A percentile compares a stretch with the other conserved stretches of the same genome.
Evolutionary conservation across 2,329 filamentous ascomycete genomes (phyloP).

Genomic region (Colletotrichum navitas): DNA sequence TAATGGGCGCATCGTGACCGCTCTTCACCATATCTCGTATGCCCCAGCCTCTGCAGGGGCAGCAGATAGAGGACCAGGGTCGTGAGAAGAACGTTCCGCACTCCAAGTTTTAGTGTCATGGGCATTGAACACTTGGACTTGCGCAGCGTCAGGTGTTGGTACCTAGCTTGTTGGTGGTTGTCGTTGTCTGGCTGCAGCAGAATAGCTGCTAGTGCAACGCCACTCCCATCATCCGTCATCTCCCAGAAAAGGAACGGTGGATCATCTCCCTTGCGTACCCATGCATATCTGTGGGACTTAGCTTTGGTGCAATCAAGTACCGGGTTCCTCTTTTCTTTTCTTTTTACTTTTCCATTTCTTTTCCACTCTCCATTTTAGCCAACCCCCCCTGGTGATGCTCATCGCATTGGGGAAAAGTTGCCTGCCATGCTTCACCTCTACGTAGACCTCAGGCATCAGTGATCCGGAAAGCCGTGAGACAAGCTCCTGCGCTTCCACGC

Average conservation of each 20-base stretch:
- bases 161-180: conserved; percentile 4
- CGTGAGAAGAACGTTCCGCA: conserved; percentile 31
- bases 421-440: neutral
- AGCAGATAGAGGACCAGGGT: conserved; percentile 18
- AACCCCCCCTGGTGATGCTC: conserved; percentile 9
- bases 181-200: conserved; percentile 40
- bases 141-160: conserved; percentile 12
- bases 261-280: conserved; percentile 36
- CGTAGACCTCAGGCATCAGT: conserved; percentile 30
- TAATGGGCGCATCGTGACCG: conserved; percentile 32
- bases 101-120: conserved; percentile 30
- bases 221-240: conserved; percentile 44
- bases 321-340: conserved; percentile 35
- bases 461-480: conserved; percentile 34
- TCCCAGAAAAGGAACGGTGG: conserved; percentile 42
- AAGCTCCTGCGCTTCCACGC: conserved; percentile 13
- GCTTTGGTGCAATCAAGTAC: conserved; percentile 41
- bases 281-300: conserved; percentile 21
- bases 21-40: conserved; percentile 32
- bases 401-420: conserved; percentile 26
- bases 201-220: conserved; percentile 39
- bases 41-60: conserved; percentile 14
- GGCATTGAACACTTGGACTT: conserved; percentile 6
- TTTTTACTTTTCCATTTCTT: neutral
- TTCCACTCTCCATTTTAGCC: neutral